phyloP scores from a whole-genome alignment of 2,329 filamentous ascomycete species.

The Alternaria hordeiaustralica region DNA sequence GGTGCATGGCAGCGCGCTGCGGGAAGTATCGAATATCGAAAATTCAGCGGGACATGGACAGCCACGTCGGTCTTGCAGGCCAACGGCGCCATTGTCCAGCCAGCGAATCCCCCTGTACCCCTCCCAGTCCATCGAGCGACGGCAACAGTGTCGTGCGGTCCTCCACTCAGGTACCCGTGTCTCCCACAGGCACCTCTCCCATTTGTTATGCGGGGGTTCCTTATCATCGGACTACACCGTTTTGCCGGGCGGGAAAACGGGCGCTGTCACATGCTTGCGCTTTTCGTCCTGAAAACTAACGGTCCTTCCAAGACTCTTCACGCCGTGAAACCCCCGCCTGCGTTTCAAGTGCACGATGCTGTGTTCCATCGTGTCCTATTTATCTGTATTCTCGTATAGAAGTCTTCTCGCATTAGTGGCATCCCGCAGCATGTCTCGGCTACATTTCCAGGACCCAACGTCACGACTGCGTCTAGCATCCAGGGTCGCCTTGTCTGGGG shows the following conservation, averaged over 20 bases:
- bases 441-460: not conserved
- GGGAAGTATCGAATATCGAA: slow-evolving; percentile 21
- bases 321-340: slow-evolving; percentile 22
- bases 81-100: slow-evolving; percentile 23
- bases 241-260: slow-evolving; percentile 9
- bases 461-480: slow-evolving; percentile 8
- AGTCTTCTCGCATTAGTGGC: not conserved
- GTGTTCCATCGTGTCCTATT: slow-evolving; percentile 28
- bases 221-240: slow-evolving; percentile 3
- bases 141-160: slow-evolving; percentile 11
- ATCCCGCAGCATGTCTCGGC: not conserved
- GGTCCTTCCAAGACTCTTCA: slow-evolving; percentile 12
- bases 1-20: slow-evolving; percentile 20
- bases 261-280: slow-evolving; percentile 8
- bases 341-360: slow-evolving; percentile 31
- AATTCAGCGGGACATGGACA: slow-evolving; percentile 28
- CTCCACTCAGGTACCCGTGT: slow-evolving; percentile 27
- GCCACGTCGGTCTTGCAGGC: slow-evolving; percentile 41
- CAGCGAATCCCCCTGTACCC: slow-evolving; percentile 21
- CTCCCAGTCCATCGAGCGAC: slow-evolving; percentile 6
- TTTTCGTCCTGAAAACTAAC: slow-evolving; percentile 17
- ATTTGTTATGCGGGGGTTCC: not conserved
- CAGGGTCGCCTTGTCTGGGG: slow-evolving; percentile 2
- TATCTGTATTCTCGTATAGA: not conserved
- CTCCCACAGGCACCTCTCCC: slow-evolving; percentile 6